These are phyloP conservation scores for Aspergillus versicolor DNA, from an alignment of 2,329 filamentous ascomycete species.

Conservation along the genomic window DNA sequence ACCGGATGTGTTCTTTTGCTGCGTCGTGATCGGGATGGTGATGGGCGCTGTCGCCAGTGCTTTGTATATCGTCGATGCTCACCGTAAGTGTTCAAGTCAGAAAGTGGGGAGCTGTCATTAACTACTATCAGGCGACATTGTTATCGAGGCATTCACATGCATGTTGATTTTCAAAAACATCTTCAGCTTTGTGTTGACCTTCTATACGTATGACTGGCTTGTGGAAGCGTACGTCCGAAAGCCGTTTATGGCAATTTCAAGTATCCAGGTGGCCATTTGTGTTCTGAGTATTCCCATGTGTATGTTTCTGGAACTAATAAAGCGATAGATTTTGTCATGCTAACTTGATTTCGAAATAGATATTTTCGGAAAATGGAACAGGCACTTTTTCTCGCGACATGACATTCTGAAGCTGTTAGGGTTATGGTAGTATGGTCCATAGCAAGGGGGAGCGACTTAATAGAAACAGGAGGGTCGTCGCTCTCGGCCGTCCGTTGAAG, in stretches of 20 bases:
- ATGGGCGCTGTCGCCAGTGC: constrained; percentile 83
- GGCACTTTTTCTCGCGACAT: constrained; percentile 72
- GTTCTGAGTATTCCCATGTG: constrained; percentile 72
- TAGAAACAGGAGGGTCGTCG: neutral
- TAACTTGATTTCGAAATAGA: constrained; percentile 51
- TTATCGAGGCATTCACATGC: constrained; percentile 85
- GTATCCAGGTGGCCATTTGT: constrained; percentile 76
- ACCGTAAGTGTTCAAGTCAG: constrained; percentile 59
- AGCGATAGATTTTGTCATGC: neutral
- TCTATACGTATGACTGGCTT: constrained; percentile 82
- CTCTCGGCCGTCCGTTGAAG: neutral
- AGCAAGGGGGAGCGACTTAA: neutral
- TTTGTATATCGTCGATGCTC: constrained; percentile 89
- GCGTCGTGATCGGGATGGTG: constrained; percentile 87
- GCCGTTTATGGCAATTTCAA: constrained; percentile 69
- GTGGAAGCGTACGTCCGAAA: constrained; percentile 55
- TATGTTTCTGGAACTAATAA: constrained; percentile 53
- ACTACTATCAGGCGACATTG: constrained; percentile 62
- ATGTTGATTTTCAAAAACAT: constrained; percentile 93
- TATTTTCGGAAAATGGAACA: constrained; percentile 73
- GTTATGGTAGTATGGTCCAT: constrained; percentile 23
- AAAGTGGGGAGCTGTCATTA: neutral
- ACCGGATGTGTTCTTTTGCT: constrained; percentile 77
- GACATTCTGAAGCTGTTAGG: constrained; percentile 60
- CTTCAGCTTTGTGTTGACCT: constrained; percentile 83